These are phyloP conservation scores for Fusarium concolor DNA, from an alignment of 2,329 filamentous ascomycete species.

Conservation along the genomic window DNA sequence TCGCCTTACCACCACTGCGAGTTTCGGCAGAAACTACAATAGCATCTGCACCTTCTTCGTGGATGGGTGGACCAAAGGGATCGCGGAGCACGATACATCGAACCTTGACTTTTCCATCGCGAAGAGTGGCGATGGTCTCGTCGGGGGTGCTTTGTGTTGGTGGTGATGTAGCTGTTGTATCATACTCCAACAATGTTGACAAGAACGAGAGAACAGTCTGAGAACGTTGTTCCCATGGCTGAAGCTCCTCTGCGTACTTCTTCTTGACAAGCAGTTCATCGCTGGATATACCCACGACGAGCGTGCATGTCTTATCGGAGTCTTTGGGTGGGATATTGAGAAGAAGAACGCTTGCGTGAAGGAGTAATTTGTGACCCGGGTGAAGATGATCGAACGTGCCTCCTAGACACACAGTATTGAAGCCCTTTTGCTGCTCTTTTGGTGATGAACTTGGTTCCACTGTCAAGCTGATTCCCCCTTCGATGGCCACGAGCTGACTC, in stretches of 20 bases:
- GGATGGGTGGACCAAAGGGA: slow-evolving; percentile 89
- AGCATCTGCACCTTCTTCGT: slow-evolving; percentile 79
- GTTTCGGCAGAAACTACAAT: slow-evolving; percentile 92
- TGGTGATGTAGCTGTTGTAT: slow-evolving; percentile 44
- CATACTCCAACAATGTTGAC: slow-evolving; percentile 67
- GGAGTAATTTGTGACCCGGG: slow-evolving; percentile 92
- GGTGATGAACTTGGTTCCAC: neutral
- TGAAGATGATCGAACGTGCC: slow-evolving; percentile 98
- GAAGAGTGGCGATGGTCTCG: slow-evolving; percentile 63
- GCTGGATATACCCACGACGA: slow-evolving; percentile 89
- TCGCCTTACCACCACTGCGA: slow-evolving; percentile 80
- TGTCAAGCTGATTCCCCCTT: slow-evolving; percentile 63
- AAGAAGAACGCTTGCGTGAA: slow-evolving; percentile 86
- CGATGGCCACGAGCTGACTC: slow-evolving; percentile 63
- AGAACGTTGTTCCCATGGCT: slow-evolving; percentile 83
- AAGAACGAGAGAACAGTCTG: slow-evolving; percentile 78
- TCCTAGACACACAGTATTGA: slow-evolving; percentile 75
- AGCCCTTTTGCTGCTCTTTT: slow-evolving; percentile 31
- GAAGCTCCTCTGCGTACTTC: slow-evolving; percentile 83
- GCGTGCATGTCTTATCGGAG: slow-evolving; percentile 60
- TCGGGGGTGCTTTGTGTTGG: slow-evolving; percentile 33
- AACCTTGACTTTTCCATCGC: slow-evolving; percentile 70
- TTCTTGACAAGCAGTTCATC: slow-evolving; percentile 90
- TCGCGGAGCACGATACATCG: slow-evolving; percentile 89
- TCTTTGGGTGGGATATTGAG: slow-evolving; percentile 63